Evolutionary conservation across 2,329 filamentous ascomycete genomes (phyloP), one percentile per base, ranked within the genome.

Genomic region (Aspergillus tamarii): DNA sequence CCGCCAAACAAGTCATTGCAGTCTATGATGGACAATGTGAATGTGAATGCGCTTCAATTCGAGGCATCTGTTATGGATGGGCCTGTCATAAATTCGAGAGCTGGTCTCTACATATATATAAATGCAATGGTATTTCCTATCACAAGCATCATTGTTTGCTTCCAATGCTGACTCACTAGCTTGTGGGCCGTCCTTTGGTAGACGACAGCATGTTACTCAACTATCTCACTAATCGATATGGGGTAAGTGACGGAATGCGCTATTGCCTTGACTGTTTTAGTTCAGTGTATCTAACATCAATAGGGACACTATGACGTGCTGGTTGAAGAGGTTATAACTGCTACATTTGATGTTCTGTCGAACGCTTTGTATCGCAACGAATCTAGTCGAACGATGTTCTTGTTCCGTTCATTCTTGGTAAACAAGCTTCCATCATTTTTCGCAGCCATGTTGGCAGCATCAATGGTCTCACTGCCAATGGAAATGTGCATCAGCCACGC

Each of bases 271-370:
- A 6, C 4, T 6, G 1, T 12, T 45, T 21, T 11, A 6, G 8
- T 23, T 45, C 36, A 14, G 3, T 36, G 34, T 53, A 28, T 53
- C 64, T 65, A 23, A 70, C 63, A 36, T 9, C 19, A 2, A 5
- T 60, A 93, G 86, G 91, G 90, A 45, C 91, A 97, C 71, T 85
- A 91, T 48, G 91, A 94, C 76, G 85, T 87, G 14, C 88, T 93
- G 52, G 88, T 91, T 0, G 88, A 93, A 60, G 93, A 97, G 71
- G 83, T 98, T 2, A 91, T 98, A 48, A 86, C 94, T 11, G 92
- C 93, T 1, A 89, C 93, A 0, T 98, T 99, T 72, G 94, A 98
- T 71, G 86, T 96, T 6, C 83, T 99, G 19, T 91, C 93, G 41
- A 96, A 96, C 72, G 91, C 91, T 6, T 91, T 94, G 66, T 92